A percentile compares a stretch with the other conserved stretches of the same genome.
Conservation (phyloP, 805 yeast species). For the Soucietia sequanensis region DNA sequence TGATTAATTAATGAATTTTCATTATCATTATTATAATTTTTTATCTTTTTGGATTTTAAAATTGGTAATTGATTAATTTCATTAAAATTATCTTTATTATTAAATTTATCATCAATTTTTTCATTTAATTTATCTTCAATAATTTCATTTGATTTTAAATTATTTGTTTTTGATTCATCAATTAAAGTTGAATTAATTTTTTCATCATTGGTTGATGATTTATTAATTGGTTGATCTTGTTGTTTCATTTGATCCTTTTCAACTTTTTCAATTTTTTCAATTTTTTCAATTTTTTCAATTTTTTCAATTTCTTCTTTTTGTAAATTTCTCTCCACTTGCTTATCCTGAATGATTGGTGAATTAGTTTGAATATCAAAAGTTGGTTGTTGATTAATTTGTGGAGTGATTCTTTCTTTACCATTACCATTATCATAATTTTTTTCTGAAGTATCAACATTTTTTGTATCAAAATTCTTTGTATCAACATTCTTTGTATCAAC, state of each 20-base stretch:
- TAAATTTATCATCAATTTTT: too few relatives aligned
- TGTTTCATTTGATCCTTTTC: background rate
- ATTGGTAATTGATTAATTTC: too few relatives aligned
- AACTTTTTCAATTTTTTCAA: too few relatives aligned
- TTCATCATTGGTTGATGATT: background rate
- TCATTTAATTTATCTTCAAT: too few relatives aligned
- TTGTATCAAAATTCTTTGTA: constrained; percentile 3
- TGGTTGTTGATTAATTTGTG: constrained; percentile 31
- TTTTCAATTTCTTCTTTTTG: constrained; percentile 1
- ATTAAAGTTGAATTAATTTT: background rate
- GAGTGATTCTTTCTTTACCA: constrained; percentile 14
- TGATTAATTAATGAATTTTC: too few relatives aligned
- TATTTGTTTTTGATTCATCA: too few relatives aligned
- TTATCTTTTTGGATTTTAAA: too few relatives aligned
- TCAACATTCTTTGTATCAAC: background rate
- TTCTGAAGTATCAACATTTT: background rate
- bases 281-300: too few relatives aligned
- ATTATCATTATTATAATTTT: too few relatives aligned
- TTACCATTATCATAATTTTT: constrained; percentile 3
- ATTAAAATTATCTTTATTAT: too few relatives aligned
- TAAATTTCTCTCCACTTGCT: constrained; percentile 4
- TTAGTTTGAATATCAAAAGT: constrained; percentile 20
- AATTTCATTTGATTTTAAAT: too few relatives aligned
- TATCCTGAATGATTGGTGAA: constrained; percentile 10
- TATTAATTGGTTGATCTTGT: background rate